Evolutionary conservation across 2,329 filamentous ascomycete species (phyloP).

Genomic region (Dactylellina parvicollis): DNA sequence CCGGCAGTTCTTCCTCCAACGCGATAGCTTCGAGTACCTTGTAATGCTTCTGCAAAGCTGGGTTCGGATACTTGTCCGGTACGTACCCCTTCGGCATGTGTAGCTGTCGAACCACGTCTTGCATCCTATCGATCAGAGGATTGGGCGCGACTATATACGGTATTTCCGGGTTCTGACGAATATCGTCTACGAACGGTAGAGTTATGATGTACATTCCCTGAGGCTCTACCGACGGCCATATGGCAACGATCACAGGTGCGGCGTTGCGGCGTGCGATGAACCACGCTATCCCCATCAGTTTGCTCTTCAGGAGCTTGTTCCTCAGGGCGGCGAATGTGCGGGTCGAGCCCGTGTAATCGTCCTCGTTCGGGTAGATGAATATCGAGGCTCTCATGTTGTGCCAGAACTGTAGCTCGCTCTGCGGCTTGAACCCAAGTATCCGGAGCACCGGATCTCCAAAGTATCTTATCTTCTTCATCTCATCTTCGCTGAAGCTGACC

Average conservation of each 20-base stretch:
- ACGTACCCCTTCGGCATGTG: slow-evolving; percentile 91
- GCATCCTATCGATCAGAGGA: slow-evolving; percentile 81
- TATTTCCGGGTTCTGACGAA: slow-evolving; percentile 77
- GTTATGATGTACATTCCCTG: slow-evolving; percentile 89
- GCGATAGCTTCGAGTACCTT: slow-evolving; percentile 90
- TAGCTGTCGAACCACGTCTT: slow-evolving; percentile 81
- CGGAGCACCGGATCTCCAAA: slow-evolving; percentile 86
- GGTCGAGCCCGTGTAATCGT: slow-evolving; percentile 87
- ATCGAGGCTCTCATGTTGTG: slow-evolving; percentile 84
- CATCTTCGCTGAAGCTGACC: slow-evolving; percentile 84
- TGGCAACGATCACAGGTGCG: slow-evolving; percentile 79
- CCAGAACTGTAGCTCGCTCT: slow-evolving; percentile 79
- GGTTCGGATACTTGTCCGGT: slow-evolving; percentile 88
- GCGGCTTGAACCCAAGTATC: slow-evolving; percentile 92
- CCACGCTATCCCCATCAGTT: slow-evolving; percentile 89
- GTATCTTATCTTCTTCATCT: slow-evolving; percentile 78
- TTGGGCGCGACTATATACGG: slow-evolving; percentile 71
- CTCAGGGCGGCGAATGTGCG: slow-evolving; percentile 91
- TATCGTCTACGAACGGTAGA: slow-evolving; percentile 87
- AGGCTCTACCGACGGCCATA: slow-evolving; percentile 81
- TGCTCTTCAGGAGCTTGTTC: slow-evolving; percentile 80
- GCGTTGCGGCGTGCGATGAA: slow-evolving; percentile 84
- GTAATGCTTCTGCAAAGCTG: slow-evolving; percentile 96
- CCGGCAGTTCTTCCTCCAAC: slow-evolving; percentile 87
- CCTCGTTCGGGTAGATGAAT: slow-evolving; percentile 94